Evolutionary conservation across 257 asterid species (phyloP).

Genomic region (Solanum dulcamara): DNA sequence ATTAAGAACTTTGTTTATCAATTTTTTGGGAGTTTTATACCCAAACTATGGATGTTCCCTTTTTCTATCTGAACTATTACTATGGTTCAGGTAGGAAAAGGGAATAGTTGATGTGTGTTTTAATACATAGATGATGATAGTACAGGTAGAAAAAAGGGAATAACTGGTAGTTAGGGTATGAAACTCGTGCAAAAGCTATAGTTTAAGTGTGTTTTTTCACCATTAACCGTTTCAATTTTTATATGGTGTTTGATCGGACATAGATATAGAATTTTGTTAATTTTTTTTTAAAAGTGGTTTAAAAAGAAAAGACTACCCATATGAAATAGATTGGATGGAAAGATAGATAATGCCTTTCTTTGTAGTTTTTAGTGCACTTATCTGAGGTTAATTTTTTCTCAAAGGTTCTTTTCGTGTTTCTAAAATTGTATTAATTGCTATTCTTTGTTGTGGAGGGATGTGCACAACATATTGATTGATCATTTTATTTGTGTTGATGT

Average conservation of each 20-base stretch:
- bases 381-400: background rate
- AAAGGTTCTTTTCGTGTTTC: background rate
- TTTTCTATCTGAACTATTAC: background rate
- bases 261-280: background rate
- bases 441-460: background rate
- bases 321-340: background rate
- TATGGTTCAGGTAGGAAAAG: background rate
- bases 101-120: background rate
- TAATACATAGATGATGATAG: background rate
- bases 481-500: background rate
- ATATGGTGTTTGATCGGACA: background rate
- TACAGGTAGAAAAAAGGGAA: background rate
- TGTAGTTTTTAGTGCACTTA: too few relatives aligned
- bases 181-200: background rate
- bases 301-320: background rate
- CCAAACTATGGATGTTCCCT: background rate
- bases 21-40: background rate
- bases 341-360: too few relatives aligned
- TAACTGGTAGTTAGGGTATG: fast-evolving
- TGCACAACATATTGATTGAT: background rate
- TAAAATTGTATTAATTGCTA: background rate
- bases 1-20: too few relatives aligned
- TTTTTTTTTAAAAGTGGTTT: background rate
- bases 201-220: background rate
- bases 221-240: background rate